Evolutionary conservation across 305 asterid genomes (phyloP), one percentile per base, ranked within the genome.

Genomic region (Fraxinus nigra): DNA sequence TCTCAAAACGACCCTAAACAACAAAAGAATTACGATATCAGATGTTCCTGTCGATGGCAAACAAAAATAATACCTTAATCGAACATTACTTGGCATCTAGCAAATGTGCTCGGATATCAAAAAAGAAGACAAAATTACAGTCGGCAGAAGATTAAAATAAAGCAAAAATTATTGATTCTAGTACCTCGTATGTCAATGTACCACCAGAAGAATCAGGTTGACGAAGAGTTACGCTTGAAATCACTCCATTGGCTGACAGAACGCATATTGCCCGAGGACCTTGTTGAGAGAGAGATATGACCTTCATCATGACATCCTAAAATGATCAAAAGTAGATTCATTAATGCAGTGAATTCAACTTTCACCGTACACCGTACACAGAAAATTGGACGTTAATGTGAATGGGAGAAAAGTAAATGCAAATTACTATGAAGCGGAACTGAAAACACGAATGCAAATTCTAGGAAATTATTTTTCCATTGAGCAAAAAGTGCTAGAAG

Each of bases 181-280:
- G 82, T 38, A 89, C 92, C 92, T 89, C 92, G 74, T 89, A 89
- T 8, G 90, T 89, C 84, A 87, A 82, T 8, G 91, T 86, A 59
- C 92, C 92, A 10, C 92, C 92, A 9, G 89, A 89, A 72, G 91
- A 86, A 82, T 87, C 92, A 61, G 91, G 90, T 77, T 89, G 92
- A 20, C 91, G 88, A 54, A 89, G 82, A 0, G 92, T 89, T 67
- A 89, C 91, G 7, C 89, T 89, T 32, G 92, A 89, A 78, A 89
- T 87, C 38, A 84, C 86, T 48, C 92, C 92, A 37, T 83, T 89
- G 32, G 90, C 92, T 10, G 91, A 89, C 32, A 89, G 89, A 63
- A 84, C 81, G 84, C 98, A 95, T 79, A 95, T 93, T 34, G 97
- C 93, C 22, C 98, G 92, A 56, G 99, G 99, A 18, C 99, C 98